phyloP scores from a whole-genome alignment of 2,329 filamentous ascomycete genomes.

The Myriosclerotinia duriaeana region DNA sequence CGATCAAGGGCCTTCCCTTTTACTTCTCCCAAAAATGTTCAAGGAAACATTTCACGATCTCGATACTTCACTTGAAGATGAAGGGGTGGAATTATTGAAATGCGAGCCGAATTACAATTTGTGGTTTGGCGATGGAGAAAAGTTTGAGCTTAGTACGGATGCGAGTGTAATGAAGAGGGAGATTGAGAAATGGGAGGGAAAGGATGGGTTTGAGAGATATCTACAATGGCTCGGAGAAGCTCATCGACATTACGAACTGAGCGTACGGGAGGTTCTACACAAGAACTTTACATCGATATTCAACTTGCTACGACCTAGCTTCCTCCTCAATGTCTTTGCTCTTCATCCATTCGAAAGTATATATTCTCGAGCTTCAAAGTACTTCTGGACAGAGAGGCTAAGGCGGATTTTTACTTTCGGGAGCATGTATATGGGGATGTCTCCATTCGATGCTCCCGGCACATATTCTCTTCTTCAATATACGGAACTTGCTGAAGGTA shows the following conservation, averaged over 20 bases:
- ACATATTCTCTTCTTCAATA: constrained; percentile 75
- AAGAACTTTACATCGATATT: constrained; percentile 64
- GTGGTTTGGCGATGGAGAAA: constrained; percentile 67
- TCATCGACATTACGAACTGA: constrained; percentile 69
- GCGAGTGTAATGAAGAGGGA: constrained; percentile 68
- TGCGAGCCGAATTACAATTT: constrained; percentile 76
- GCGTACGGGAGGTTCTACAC: constrained; percentile 62
- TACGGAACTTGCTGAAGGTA: constrained; percentile 72
- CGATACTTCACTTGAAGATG: constrained; percentile 61
- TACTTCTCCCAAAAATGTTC: constrained; percentile 71
- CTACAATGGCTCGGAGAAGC: constrained; percentile 65
- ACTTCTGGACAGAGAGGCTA: constrained; percentile 69
- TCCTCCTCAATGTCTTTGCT: constrained; percentile 57
- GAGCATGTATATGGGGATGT: constrained; percentile 84
- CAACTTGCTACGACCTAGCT: constrained; percentile 57
- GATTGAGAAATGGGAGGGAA: constrained; percentile 71
- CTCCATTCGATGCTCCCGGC: constrained; percentile 71
- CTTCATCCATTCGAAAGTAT: constrained; percentile 72
- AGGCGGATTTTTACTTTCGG: constrained; percentile 73
- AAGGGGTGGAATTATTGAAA: constrained; percentile 67
- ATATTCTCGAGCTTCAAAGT: constrained; percentile 62
- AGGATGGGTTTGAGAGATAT: constrained; percentile 68
- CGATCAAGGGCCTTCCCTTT: constrained; percentile 73
- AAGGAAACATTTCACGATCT: constrained; percentile 67
- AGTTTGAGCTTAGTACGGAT: constrained; percentile 65